Base-by-base conservation (phyloP, 2,329 filamentous ascomycete genomes). In the Colletotrichum salicis region DNA sequence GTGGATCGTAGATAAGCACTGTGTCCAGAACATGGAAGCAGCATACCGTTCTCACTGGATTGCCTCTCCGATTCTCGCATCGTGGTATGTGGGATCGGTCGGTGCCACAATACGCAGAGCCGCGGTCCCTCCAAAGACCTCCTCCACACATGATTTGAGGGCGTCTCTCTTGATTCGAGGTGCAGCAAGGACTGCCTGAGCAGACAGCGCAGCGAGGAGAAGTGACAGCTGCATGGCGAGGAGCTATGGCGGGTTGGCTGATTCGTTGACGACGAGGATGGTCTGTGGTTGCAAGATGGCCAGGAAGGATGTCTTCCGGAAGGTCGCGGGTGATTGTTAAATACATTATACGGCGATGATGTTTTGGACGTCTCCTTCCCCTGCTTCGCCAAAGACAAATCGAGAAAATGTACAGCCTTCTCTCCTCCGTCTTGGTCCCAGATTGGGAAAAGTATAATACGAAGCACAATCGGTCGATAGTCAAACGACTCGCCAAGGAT, bases 261-360 rank as follows among this genome's bases (percentile, higher is more conserved):
- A 48, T 51, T 24, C 51, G 48, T 41, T 29, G 27, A 48, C 41
- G n/a, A 48, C 15, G n/a, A 66, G 29, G 24, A 58, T 54, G 29
- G 63, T 33, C 12, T 29, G 19, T 48, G 63, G 37, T 41, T 22
- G 52, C 48, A n/a, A 31, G 63, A 35, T 24, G 33, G 29, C 22
- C 63, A 57, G 51, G 63, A 66, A 66, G 24, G 37, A 19, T 13
- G 12, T n/a, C 13, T 31, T 58, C 27, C 52, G 51, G 19, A 85
- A 75, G 54, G 52, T 80, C 74, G 51, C 56, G 56, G 56, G 29
- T 31, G 24, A 22, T n/a, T 33, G 56, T 59, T 59, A 59, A 35
- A 59, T 59, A 59, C 56, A 59, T 59, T 84, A 82, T 84, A 82
- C 1, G 83, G 19, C n/a, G 29, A 59, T 29, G 31, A 33, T 31